Conservation (phyloP, 2,329 filamentous ascomycete genomes). For the Metarhizium humberi region DNA sequence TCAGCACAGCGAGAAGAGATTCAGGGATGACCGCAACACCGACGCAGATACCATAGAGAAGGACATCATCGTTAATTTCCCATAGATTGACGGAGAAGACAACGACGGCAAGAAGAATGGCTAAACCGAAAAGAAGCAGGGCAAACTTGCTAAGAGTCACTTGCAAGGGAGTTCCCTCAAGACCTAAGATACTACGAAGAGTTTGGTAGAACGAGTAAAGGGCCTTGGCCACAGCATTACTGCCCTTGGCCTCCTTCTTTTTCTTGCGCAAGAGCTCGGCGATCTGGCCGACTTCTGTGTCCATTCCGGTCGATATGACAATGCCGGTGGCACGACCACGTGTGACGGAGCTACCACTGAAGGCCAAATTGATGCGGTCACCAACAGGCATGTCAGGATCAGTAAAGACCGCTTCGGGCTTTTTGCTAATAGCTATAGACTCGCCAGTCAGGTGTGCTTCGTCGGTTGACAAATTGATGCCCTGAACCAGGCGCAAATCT, state of each 20-base stretch:
- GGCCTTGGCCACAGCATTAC: slow-evolving; percentile 33
- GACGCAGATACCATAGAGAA: slow-evolving; percentile 53
- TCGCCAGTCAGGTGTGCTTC: slow-evolving; percentile 68
- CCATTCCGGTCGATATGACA: slow-evolving; percentile 62
- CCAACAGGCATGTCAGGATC: slow-evolving; percentile 50
- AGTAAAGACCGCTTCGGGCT: slow-evolving; percentile 45
- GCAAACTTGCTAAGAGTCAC: slow-evolving; percentile 80
- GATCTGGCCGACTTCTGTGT: slow-evolving; percentile 67
- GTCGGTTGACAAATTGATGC: slow-evolving; percentile 68
- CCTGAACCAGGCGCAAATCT: slow-evolving; percentile 55
- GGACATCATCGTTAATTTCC: slow-evolving; percentile 43
- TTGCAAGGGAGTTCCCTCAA: slow-evolving; percentile 74
- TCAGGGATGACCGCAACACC: slow-evolving; percentile 57
- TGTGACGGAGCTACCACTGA: slow-evolving; percentile 63
- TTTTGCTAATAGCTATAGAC: slow-evolving; percentile 59
- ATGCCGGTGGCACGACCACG: slow-evolving; percentile 61
- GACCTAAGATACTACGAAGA: slow-evolving; percentile 47
- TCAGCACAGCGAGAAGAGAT: slow-evolving; percentile 59
- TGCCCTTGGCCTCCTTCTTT: slow-evolving; percentile 32
- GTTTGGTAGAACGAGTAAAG: slow-evolving; percentile 34
- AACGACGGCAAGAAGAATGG: slow-evolving; percentile 49
- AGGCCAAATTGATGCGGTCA: slow-evolving; percentile 62
- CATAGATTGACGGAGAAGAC: slow-evolving; percentile 52
- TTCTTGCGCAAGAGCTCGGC: slow-evolving; percentile 56
- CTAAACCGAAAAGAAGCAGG: slow-evolving; percentile 67